Conservation (phyloP, 352 stramenopile species). For the Globisporangium uncinulatum region DNA sequence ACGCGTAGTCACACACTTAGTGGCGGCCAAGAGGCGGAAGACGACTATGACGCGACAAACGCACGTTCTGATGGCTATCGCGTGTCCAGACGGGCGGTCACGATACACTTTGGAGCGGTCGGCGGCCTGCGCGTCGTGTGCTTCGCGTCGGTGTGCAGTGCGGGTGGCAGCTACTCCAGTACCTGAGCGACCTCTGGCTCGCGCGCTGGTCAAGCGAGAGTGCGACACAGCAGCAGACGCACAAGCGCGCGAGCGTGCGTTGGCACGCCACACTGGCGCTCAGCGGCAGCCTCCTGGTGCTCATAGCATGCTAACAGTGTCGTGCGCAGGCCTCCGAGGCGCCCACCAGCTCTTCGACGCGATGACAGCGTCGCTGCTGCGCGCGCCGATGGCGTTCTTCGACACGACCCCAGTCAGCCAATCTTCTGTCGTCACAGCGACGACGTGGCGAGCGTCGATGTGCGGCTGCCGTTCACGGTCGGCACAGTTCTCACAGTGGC, state of each 20-base stretch:
- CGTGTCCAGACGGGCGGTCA: constrained; percentile 31
- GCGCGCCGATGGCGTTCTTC: constrained; percentile 35
- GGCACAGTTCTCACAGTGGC: neutral
- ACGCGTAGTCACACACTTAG: too few species aligned
- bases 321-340: constrained; percentile 44
- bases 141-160: constrained; percentile 53
- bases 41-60: constrained; percentile 1
- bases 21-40: constrained; percentile 1
- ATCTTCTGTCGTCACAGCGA: constrained; percentile 34
- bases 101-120: constrained; percentile 39
- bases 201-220: constrained; percentile 78
- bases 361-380: constrained; percentile 31
- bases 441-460: constrained; percentile 26
- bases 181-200: constrained; percentile 89
- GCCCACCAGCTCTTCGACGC: constrained; percentile 79
- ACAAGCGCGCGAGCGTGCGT: constrained; percentile 62
- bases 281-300: constrained; percentile 39
- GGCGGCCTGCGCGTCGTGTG: constrained; percentile 40
- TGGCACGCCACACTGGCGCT: constrained; percentile 58
- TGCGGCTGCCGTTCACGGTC: constrained; percentile 15
- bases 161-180: constrained; percentile 76
- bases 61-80: constrained; percentile 2
- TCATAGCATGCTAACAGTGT: constrained; percentile 54
- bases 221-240: constrained; percentile 75
- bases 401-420: constrained; percentile 34